These are phyloP conservation scores for Trichoderma sp. DNA, from an alignment of 2,329 filamentous ascomycete genomes.

Conservation along the genomic window DNA sequence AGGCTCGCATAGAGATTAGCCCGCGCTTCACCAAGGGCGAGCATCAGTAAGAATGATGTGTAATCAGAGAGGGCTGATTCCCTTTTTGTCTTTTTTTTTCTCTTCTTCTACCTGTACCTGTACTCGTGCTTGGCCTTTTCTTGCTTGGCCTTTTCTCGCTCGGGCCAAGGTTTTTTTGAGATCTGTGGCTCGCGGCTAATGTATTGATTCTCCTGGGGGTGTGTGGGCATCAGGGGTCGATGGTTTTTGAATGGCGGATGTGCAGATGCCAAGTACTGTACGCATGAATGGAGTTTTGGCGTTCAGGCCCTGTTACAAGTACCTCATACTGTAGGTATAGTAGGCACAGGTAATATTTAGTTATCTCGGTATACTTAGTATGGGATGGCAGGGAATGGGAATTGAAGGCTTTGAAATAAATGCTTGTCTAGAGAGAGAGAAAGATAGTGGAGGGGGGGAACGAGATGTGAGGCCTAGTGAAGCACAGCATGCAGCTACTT, in stretches of 20 bases:
- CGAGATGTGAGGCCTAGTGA: not conserved
- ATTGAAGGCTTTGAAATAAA: not conserved
- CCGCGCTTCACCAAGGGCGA: conserved; percentile 41
- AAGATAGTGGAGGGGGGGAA: not conserved
- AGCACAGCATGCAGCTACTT: not conserved
- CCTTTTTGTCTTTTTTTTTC: not conserved
- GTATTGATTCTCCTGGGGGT: not conserved
- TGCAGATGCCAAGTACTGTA: not conserved
- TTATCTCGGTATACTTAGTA: not conserved
- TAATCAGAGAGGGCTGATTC: not conserved
- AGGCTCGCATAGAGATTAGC: conserved; percentile 57
- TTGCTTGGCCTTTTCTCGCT: not conserved
- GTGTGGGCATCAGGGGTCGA: not conserved
- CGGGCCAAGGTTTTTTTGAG: not conserved
- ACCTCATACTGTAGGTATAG: not conserved
- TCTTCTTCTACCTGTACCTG: not conserved
- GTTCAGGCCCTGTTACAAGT: not conserved
- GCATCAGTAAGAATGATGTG: not conserved
- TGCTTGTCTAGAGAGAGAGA: not conserved
- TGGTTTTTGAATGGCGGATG: not conserved
- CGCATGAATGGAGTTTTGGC: conserved; percentile 15
- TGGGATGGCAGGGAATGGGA: not conserved
- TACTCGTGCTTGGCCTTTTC: not conserved
- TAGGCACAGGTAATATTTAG: not conserved
- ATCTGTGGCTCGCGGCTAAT: not conserved